phyloP scores from a whole-genome alignment of 108 stramenopile species.

The Cyclotella kingstonii region DNA sequence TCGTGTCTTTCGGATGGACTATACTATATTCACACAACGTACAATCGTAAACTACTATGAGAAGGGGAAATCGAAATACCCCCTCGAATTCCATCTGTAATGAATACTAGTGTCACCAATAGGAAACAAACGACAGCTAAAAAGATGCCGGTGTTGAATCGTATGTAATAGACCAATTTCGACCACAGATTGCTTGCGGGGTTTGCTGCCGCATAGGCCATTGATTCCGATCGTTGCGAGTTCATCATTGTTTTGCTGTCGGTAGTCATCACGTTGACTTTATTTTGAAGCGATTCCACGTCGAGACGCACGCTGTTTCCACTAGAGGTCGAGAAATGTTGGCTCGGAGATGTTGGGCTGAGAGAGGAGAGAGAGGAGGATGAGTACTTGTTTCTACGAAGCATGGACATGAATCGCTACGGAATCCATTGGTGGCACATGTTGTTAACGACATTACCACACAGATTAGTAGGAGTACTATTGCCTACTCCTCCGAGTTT shows the following conservation, averaged over 20 bases:
- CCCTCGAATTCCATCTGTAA: slow-evolving; percentile 17
- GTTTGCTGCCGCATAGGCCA: slow-evolving; percentile 53
- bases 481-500: too few species aligned
- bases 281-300: slow-evolving; percentile 7
- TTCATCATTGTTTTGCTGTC: neutral
- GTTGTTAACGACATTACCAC: too few species aligned
- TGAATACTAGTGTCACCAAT: slow-evolving; percentile 27
- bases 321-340: neutral
- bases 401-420: slow-evolving; percentile 20
- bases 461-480: too few species aligned
- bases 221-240: slow-evolving; percentile 55
- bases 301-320: slow-evolving; percentile 8
- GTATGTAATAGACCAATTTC: slow-evolving; percentile 25
- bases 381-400: slow-evolving; percentile 27
- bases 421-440: too few species aligned
- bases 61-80: slow-evolving; percentile 1
- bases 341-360: neutral
- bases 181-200: slow-evolving; percentile 8
- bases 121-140: slow-evolving; percentile 17
- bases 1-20: neutral
- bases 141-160: slow-evolving; percentile 36
- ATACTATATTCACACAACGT: neutral
- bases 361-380: slow-evolving; percentile 11
- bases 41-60: slow-evolving; percentile 14
- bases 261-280: neutral